Conservation (phyloP, 305 asterid species). For the Fraxinus velutina region DNA sequence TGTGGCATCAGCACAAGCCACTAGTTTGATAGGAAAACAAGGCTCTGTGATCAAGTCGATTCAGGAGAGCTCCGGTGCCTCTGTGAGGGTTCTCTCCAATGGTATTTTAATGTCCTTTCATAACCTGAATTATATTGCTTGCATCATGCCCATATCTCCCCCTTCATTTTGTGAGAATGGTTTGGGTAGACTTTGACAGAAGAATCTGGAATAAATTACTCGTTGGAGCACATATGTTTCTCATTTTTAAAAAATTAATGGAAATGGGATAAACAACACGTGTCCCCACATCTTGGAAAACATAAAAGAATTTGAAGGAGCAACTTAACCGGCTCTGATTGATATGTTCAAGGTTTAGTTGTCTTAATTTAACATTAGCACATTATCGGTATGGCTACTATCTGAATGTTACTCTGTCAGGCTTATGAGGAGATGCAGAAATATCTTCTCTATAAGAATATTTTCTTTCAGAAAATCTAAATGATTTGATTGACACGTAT, state of each 20-base stretch:
- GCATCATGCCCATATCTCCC: neutral
- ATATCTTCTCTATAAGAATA: neutral
- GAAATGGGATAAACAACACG: neutral
- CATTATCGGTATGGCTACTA: neutral
- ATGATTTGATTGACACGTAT: neutral
- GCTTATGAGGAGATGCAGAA: neutral
- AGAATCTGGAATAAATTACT: neutral
- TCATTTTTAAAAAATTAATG: neutral
- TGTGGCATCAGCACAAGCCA: constrained; percentile 38
- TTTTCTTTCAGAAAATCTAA: neutral
- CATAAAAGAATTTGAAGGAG: neutral
- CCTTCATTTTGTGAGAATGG: neutral
- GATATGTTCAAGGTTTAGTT: neutral
- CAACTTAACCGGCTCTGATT: neutral
- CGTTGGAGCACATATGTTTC: neutral
- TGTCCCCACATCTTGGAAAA: neutral
- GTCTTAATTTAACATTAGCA: neutral
- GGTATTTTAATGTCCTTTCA: constrained; percentile 35
- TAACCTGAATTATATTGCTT: neutral
- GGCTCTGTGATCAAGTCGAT: constrained; percentile 74
- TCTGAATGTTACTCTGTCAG: neutral
- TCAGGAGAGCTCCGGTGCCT: constrained; percentile 67
- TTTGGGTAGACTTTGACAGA: neutral
- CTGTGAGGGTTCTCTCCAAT: constrained; percentile 66
- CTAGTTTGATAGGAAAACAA: constrained; percentile 63